Evolutionary conservation across 2,329 filamentous ascomycete genomes (phyloP).

Genomic region (Nemania sp.): DNA sequence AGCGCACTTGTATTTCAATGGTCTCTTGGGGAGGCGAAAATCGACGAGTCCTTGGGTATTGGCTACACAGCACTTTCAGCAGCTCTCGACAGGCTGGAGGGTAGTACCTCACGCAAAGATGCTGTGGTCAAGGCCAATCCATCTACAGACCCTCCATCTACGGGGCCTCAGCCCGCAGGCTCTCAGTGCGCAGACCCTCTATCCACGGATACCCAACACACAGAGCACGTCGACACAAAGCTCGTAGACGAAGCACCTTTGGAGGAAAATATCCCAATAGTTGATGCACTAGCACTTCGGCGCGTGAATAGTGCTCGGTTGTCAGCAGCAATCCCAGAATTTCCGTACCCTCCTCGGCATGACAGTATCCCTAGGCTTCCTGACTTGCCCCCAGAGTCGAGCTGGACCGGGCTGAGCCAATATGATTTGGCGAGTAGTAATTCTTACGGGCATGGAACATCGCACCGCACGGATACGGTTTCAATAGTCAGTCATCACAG

Average conservation of each 20-base stretch:
- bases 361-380: slow-evolving; percentile 18
- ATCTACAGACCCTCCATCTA: background rate
- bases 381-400: slow-evolving; percentile 15
- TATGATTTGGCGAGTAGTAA: background rate
- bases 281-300: slow-evolving; percentile 3
- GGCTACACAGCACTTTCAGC: slow-evolving; percentile 69
- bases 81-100: slow-evolving; percentile 58
- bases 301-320: slow-evolving; percentile 10
- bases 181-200: too few relatives aligned
- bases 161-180: too few relatives aligned
- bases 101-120: slow-evolving; percentile 33
- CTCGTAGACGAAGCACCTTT: slow-evolving; percentile 12
- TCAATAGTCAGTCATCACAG: slow-evolving; percentile 23
- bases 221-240: background rate
- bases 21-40: slow-evolving; percentile 61
- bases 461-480: slow-evolving; percentile 20
- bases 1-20: slow-evolving; percentile 68
- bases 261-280: slow-evolving; percentile 6
- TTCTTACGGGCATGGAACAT: slow-evolving; percentile 6
- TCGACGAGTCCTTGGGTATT: slow-evolving; percentile 64
- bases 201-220: background rate
- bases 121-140: slow-evolving; percentile 33
- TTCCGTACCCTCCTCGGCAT: slow-evolving; percentile 15
- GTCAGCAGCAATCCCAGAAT: slow-evolving; percentile 10
- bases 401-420: slow-evolving; percentile 16